phyloP scores from a whole-genome alignment of 2,329 filamentous ascomycete genomes.

The Botrytis elliptica region DNA sequence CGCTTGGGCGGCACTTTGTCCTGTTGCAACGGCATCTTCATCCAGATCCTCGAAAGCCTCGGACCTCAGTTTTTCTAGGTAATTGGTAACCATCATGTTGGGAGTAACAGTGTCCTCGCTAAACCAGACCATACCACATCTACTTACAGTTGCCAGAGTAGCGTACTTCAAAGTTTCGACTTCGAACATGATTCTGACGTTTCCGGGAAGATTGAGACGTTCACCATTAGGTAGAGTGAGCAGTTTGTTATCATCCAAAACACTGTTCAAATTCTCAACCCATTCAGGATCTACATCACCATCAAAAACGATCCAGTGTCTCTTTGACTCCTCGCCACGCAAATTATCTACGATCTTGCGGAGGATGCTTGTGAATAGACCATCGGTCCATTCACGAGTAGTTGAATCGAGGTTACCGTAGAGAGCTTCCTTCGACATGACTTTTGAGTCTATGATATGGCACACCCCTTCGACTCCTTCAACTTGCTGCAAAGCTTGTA shows the following conservation, averaged over 20 bases:
- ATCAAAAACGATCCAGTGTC: conserved; percentile 99
- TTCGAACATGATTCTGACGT: conserved; percentile 99
- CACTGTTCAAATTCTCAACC: conserved; percentile 99
- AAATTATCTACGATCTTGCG: conserved; percentile 99
- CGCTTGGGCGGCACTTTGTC: conserved; percentile 74
- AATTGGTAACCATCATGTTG: conserved; percentile 88
- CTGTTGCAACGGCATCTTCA: conserved; percentile 78
- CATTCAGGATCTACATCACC: conserved; percentile 98
- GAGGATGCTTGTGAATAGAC: conserved; percentile 94
- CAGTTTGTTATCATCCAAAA: conserved; percentile 97
- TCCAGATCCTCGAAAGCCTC: conserved; percentile 93
- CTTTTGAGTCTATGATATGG: conserved; percentile 98
- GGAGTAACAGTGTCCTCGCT: conserved; percentile 95
- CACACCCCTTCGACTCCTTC: conserved; percentile 92
- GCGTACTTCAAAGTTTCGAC: conserved; percentile 97
- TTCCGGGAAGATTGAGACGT: conserved; percentile 87
- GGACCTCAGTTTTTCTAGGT: conserved; percentile 78
- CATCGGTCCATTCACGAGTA: conserved; percentile 98
- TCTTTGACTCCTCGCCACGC: conserved; percentile 91
- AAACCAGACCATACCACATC: conserved; percentile 99
- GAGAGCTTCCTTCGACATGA: conserved; percentile 98
- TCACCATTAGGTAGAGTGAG: conserved; percentile 97
- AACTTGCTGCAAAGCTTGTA: conserved; percentile 86
- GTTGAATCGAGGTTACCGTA: conserved; percentile 96
- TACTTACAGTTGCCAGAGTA: conserved; percentile 96